Conservation (phyloP, 2,329 filamentous ascomycete genomes). For the Neocatenulostroma microsporum region DNA sequence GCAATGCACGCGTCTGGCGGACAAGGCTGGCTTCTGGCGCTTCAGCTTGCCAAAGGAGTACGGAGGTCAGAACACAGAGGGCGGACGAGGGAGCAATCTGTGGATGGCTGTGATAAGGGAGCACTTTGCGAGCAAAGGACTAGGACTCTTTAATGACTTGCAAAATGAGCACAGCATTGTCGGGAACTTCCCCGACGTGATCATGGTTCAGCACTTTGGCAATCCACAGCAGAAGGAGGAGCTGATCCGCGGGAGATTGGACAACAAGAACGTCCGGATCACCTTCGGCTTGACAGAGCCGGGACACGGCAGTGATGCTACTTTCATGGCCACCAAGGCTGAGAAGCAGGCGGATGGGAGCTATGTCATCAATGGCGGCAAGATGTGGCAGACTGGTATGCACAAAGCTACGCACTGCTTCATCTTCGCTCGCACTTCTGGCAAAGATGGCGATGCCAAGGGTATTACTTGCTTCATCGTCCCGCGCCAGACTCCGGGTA, state of each 20-base stretch:
- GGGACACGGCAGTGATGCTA: conserved; percentile 55
- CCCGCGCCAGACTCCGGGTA: conserved; percentile 44
- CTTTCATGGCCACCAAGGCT: conserved; percentile 53
- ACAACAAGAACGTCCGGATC: conserved; percentile 45
- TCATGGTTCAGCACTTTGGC: conserved; percentile 57
- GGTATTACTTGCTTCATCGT: conserved; percentile 58
- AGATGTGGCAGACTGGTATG: conserved; percentile 60
- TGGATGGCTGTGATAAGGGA: conserved; percentile 58
- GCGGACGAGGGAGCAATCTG: conserved; percentile 45
- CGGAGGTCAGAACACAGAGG: conserved; percentile 43
- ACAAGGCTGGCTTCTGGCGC: conserved; percentile 54
- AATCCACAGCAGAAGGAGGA: conserved; percentile 46
- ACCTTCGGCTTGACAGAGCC: conserved; percentile 58
- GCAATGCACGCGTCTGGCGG: conserved; percentile 45
- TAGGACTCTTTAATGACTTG: conserved; percentile 56
- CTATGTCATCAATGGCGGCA: conserved; percentile 50
- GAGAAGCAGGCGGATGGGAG: conserved; percentile 39
- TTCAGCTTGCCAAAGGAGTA: conserved; percentile 51
- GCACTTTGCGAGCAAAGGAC: conserved; percentile 51
- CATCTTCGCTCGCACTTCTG: conserved; percentile 53
- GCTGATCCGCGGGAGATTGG: conserved; percentile 47
- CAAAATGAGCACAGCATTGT: conserved; percentile 57
- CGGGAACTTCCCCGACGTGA: conserved; percentile 55
- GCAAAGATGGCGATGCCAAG: conserved; percentile 44
- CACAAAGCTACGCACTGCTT: conserved; percentile 56